Evolutionary conservation across 306 rosid genomes (phyloP).

Genomic region (Sicyos baderoa): DNA sequence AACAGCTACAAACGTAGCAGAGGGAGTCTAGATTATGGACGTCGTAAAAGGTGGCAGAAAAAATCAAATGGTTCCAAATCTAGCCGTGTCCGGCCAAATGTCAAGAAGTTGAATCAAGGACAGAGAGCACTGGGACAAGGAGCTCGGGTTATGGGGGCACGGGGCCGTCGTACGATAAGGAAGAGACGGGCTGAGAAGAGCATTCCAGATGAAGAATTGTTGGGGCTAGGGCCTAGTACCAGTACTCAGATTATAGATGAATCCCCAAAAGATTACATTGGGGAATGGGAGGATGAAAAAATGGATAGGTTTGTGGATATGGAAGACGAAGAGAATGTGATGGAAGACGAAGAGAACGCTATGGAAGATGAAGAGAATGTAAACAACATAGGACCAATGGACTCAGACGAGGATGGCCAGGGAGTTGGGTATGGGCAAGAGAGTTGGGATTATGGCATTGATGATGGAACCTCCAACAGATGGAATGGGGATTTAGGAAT

Average conservation of each 20-base stretch:
- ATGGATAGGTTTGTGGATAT: slow-evolving; percentile 30
- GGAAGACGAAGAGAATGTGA: slow-evolving; percentile 41
- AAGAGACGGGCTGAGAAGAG: slow-evolving; percentile 63
- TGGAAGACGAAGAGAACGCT: no score
- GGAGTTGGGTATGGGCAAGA: slow-evolving; percentile 73
- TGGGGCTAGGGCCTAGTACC: slow-evolving; percentile 29
- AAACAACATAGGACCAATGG: slow-evolving; percentile 56
- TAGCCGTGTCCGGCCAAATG: slow-evolving; percentile 30
- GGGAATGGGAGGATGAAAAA: slow-evolving; percentile 74
- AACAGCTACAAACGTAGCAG: slow-evolving; percentile 62
- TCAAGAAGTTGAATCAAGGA: slow-evolving; percentile 40
- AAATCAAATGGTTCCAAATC: slow-evolving; percentile 40
- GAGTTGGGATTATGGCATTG: slow-evolving; percentile 70
- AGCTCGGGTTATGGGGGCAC: slow-evolving; percentile 54
- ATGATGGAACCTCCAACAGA: slow-evolving; percentile 43
- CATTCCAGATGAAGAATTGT: slow-evolving; percentile 51
- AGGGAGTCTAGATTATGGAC: slow-evolving; percentile 59
- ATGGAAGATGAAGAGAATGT: slow-evolving; percentile 25
- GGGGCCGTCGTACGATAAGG: slow-evolving; percentile 89
- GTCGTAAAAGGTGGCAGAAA: slow-evolving; percentile 53
- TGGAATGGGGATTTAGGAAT: slow-evolving; percentile 52
- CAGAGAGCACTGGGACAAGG: slow-evolving; percentile 43
- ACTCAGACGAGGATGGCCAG: slow-evolving; percentile 72
- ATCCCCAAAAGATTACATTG: slow-evolving; percentile 49
- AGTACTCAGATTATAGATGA: slow-evolving; percentile 48